phyloP scores from a whole-genome alignment of 2,329 filamentous ascomycete species.

The Alternaria rosae region DNA sequence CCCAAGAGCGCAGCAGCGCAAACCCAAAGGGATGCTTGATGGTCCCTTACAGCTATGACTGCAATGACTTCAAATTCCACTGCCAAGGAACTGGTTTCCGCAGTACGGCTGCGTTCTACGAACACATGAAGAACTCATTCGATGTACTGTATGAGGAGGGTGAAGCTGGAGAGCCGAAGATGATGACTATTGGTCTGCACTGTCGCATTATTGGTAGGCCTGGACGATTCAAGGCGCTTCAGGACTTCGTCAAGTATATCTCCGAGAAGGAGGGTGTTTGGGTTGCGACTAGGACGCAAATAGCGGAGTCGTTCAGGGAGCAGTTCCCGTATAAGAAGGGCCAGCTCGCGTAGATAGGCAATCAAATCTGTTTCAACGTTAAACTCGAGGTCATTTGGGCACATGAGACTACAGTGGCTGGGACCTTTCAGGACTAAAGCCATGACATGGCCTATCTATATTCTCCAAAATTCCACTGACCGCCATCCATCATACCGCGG shows the following conservation, averaged over 20 bases:
- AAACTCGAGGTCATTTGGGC: neutral
- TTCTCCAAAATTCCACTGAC: constrained; percentile 27
- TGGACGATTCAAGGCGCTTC: constrained; percentile 59
- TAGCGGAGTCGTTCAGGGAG: constrained; percentile 59
- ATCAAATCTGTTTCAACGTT: neutral
- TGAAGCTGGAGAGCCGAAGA: constrained; percentile 44
- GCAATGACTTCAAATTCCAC: constrained; percentile 62
- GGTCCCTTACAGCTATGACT: constrained; percentile 64
- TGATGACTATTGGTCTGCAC: constrained; percentile 66
- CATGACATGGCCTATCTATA: constrained; percentile 15
- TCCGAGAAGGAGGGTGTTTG: constrained; percentile 61
- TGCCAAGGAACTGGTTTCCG: constrained; percentile 56
- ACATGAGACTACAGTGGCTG: neutral
- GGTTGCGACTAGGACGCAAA: constrained; percentile 62
- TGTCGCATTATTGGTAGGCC: constrained; percentile 63
- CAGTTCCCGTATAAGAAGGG: constrained; percentile 60
- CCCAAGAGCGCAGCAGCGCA: constrained; percentile 53
- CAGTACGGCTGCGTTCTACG: constrained; percentile 54
- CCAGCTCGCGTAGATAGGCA: constrained; percentile 34
- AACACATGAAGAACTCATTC: constrained; percentile 61
- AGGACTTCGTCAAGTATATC: constrained; percentile 63
- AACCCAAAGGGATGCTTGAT: constrained; percentile 60
- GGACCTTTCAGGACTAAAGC: neutral
- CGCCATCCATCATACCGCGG: constrained; percentile 12
- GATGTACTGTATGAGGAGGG: constrained; percentile 64